phyloP scores from a whole-genome alignment of 2,329 filamentous ascomycete genomes.

The Chrysosporium keratinophilum region DNA sequence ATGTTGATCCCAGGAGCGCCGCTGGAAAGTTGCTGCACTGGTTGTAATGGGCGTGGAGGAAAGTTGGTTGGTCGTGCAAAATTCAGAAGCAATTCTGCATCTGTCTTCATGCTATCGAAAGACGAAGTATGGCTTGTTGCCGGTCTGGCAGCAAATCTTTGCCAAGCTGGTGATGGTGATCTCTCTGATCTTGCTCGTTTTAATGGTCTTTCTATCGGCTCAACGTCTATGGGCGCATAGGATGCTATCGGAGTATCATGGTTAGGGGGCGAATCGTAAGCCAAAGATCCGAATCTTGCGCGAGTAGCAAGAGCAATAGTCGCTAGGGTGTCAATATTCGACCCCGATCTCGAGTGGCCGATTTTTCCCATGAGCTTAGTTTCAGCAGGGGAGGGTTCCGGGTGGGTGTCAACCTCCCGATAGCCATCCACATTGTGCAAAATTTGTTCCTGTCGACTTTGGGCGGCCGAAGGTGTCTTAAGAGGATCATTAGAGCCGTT shows the following conservation, averaged over 20 bases:
- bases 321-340: slow-evolving; percentile 41
- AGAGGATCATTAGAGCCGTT: background rate
- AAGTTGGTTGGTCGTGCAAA: slow-evolving; percentile 34
- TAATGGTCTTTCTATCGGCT: slow-evolving; percentile 38
- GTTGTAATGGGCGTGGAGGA: slow-evolving; percentile 16
- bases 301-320: slow-evolving; percentile 43
- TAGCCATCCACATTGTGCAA: slow-evolving; percentile 4
- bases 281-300: slow-evolving; percentile 33
- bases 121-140: slow-evolving; percentile 25
- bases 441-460: slow-evolving; percentile 14
- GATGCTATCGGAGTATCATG: slow-evolving; percentile 67
- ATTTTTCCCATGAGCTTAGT: slow-evolving; percentile 13
- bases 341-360: slow-evolving; percentile 37
- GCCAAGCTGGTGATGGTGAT: slow-evolving; percentile 35
- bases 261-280: slow-evolving; percentile 53
- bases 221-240: slow-evolving; percentile 50
- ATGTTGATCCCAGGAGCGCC: slow-evolving; percentile 24
- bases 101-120: slow-evolving; percentile 32
- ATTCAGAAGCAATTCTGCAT: slow-evolving; percentile 41
- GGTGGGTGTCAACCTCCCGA: background rate
- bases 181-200: slow-evolving; percentile 54
- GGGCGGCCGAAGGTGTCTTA: slow-evolving; percentile 13
- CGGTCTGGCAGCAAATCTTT: slow-evolving; percentile 21
- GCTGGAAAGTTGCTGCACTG: slow-evolving; percentile 20
- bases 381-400: background rate